phyloP scores from a whole-genome alignment of 306 rosid genomes.

The Morella rubra region DNA sequence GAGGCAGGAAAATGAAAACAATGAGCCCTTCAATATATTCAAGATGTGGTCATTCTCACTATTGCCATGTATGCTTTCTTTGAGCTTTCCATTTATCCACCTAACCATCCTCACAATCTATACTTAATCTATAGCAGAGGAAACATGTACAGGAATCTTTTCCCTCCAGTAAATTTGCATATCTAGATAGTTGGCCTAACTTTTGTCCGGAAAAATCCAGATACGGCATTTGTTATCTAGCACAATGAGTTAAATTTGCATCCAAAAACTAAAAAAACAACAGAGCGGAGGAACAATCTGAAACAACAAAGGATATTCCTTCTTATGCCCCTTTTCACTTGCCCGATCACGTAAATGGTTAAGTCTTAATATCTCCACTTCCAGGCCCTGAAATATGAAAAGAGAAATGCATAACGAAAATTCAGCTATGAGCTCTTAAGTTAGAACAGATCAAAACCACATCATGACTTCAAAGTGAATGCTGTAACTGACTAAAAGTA shows the following conservation, averaged over 20 bases:
- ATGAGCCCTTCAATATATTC: not conserved
- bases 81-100: conserved; percentile 11
- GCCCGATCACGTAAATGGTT: conserved; percentile 82
- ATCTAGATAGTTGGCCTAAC: conserved; percentile 15
- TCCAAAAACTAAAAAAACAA: not conserved
- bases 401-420: conserved; percentile 24
- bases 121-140: not conserved
- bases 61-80: conserved; percentile 16
- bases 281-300: conserved; percentile 1
- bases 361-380: conserved; percentile 62
- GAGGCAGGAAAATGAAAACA: conserved; percentile 1
- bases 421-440: conserved; percentile 25
- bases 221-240: conserved; percentile 5
- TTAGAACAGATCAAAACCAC: conserved; percentile 1
- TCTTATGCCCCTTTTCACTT: conserved; percentile 77
- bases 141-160: not conserved
- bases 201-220: conserved; percentile 23
- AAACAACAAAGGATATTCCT: conserved; percentile 88
- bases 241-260: conserved; percentile 12
- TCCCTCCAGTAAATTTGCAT: not conserved
- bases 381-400: conserved; percentile 57
- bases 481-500: conserved; percentile 3
- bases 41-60: conserved; percentile 9
- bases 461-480: conserved; percentile 9
- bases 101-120: conserved; percentile 12